Evolutionary conservation across 345 rosid genomes (phyloP), one percentile per base, ranked within the genome.

Genomic region (Garcia nutans): DNA sequence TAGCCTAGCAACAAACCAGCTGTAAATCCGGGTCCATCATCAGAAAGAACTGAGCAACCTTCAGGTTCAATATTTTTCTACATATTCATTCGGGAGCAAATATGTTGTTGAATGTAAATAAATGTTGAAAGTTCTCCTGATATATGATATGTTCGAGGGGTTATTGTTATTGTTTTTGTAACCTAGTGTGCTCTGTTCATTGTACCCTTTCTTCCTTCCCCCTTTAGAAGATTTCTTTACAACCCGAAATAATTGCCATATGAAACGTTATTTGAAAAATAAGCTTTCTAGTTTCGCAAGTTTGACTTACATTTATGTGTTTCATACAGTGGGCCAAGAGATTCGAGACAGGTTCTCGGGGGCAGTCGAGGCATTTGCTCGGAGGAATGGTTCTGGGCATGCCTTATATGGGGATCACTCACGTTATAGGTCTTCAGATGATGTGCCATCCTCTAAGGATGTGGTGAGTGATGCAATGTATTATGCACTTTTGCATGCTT

Each of bases 361-460:
- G 67, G 92, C 91, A 72, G 91, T 85, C 28, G 94, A 90, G 76
- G 90, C 90, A 69, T 92, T 92, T 85, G 81, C 94, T 62, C 77
- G 91, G 73, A 85, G 89, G 78, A 89, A 89, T 79, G 77, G 83
- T 1, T 82, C 87, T 10, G 84, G 84, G 50, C 65, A 77, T 70
- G 68, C 86, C 50, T 86, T 86, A 45, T 87, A 74, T 20, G 72
- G 75, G 54, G 94, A 86, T 77, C 88, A 72, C 28, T 77, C 90
- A 3, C 83, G 86, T 78, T 85, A 86, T 80, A 84, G 85, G 85
- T 84, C 84, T 68, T 78, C 88, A 15, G 94, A 86, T 77, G 91
- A 86, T 17, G 82, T 77, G 68, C 86, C 89, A 76, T 86, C 88
- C 23, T 63, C 92, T 20, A 92, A 84, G 73, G 87, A 84, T 61